Base-by-base conservation (phyloP, 139 green algal genomes). In the Auxenochlorella pyrenoidosa region DNA sequence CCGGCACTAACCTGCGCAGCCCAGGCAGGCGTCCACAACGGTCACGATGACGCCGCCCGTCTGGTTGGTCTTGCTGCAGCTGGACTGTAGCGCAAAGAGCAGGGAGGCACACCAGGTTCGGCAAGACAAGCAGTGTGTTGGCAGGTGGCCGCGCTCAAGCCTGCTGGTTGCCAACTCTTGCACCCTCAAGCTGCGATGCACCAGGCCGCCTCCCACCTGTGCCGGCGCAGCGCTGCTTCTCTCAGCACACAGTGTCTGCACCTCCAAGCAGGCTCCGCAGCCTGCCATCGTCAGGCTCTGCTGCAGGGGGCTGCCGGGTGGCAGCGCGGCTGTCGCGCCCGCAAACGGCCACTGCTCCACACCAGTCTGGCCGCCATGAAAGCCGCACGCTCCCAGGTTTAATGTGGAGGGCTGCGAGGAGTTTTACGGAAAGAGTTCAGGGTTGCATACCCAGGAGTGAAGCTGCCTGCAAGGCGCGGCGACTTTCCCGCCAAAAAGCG, bases 181-280 rank as follows among this genome's bases (percentile, higher is more conserved):
- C 30, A n/a, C n/a, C n/a, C n/a, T 76, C 32, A 28, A 34, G 65
- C 30, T 72, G 19, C 2, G 26, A 72, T 38, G 65, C 15, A 2
- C 5, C 30, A 72, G 10, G 30, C 21, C 6, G 26, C 2, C 40
- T 34, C 26, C 30, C 77, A 71, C 58, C 79, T 75, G 36, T 38
- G 60, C 3, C 10, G 28, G 12, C 26, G 59, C 59, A 36, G 59
- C 58, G 26, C 51, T 44, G 79, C 40, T 40, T 30, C 40, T 40
- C 28, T 63, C 41, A 13, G 40, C 80, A 44, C 80, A 85, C 40
- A 63, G 54, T 24, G 54, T 13, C 22, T 85, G 63, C 60, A 85
- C 80, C 40, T 85, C 63, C 28, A 85, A 34, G 63, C 80, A 85
- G 40, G 80, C 80, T 28, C 80, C 80, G 32, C 80, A 85, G 40